Evolutionary conservation across 768 basidiomycete species (phyloP).

Genomic region (Auricularia heimuer): DNA sequence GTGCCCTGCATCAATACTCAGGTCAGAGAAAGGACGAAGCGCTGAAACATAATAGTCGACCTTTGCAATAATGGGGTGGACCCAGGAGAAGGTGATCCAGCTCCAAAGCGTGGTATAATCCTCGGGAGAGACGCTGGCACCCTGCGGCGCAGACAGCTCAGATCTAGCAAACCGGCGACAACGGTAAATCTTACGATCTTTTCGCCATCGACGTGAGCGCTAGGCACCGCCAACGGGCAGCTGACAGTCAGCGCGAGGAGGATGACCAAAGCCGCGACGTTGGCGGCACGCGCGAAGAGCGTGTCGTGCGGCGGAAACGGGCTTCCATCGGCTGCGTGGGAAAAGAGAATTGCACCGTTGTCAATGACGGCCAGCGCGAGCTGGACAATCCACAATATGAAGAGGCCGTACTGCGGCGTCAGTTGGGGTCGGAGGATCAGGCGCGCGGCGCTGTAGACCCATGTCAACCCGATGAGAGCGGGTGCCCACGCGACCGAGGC

Average conservation of each 20-base stretch:
- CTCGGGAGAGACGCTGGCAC: slow-evolving; percentile 51
- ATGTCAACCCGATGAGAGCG: slow-evolving; percentile 36
- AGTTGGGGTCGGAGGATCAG: slow-evolving; percentile 41
- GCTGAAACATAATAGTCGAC: slow-evolving; percentile 14
- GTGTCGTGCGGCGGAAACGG: slow-evolving; percentile 30
- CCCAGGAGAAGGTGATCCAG: slow-evolving; percentile 67
- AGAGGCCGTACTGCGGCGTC: slow-evolving; percentile 58
- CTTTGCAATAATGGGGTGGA: slow-evolving; percentile 50
- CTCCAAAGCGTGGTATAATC: slow-evolving; percentile 65
- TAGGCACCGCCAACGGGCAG: slow-evolving; percentile 62
- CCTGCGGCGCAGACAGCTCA: slow-evolving; percentile 25
- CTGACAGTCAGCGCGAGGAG: slow-evolving; percentile 39
- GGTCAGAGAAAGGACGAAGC: no score
- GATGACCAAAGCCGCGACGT: slow-evolving; percentile 34
- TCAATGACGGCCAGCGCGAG: slow-evolving; percentile 36
- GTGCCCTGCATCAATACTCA: slow-evolving; percentile 27
- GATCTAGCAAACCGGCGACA: neutral
- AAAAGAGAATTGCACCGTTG: slow-evolving; percentile 43
- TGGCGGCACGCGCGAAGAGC: slow-evolving; percentile 23
- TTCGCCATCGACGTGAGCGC: slow-evolving; percentile 34
- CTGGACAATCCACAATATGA: slow-evolving; percentile 45
- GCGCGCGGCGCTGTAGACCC: slow-evolving; percentile 51
- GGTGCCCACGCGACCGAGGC: slow-evolving; percentile 25
- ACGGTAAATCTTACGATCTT: slow-evolving; percentile 47
- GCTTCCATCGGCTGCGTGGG: slow-evolving; percentile 27